Conservation (phyloP, 1,284 basidiomycete genomes). For the Lentinus polychrous region DNA sequence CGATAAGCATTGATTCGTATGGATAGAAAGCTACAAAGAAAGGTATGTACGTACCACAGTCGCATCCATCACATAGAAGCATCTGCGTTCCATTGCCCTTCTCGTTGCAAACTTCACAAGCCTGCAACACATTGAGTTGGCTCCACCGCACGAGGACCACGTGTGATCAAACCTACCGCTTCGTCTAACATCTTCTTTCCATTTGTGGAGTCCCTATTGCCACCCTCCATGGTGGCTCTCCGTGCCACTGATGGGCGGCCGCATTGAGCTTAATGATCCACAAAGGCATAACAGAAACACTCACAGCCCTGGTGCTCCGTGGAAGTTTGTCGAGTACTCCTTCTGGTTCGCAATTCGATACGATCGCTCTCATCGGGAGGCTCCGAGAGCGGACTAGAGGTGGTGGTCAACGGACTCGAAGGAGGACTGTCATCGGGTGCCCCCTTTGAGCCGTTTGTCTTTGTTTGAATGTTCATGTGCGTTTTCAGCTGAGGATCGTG, state of each 20-base stretch:
- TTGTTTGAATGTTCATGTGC: slow-evolving; percentile 33
- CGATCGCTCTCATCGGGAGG: slow-evolving; percentile 65
- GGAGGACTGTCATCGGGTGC: slow-evolving; percentile 40
- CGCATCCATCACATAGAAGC: slow-evolving; percentile 95
- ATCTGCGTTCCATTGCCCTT: slow-evolving; percentile 87
- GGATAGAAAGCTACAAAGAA: slow-evolving; percentile 9
- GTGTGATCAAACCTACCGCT: slow-evolving; percentile 1
- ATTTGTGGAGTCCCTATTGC: too few relatives aligned
- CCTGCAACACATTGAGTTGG: slow-evolving; percentile 25
- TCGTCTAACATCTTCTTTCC: too few relatives aligned
- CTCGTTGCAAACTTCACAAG: slow-evolving; percentile 88
- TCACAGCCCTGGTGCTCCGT: slow-evolving; percentile 18
- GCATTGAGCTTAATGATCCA: too few relatives aligned
- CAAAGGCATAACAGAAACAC: slow-evolving; percentile 6
- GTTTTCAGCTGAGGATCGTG: slow-evolving; percentile 34
- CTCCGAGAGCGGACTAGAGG: slow-evolving; percentile 74
- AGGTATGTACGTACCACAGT: slow-evolving; percentile 63
- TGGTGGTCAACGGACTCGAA: slow-evolving; percentile 63
- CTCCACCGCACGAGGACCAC: neutral
- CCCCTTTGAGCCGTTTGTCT: slow-evolving; percentile 26
- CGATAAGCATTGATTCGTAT: slow-evolving; percentile 2
- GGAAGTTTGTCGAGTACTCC: slow-evolving; percentile 20
- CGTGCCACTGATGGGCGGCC: too few relatives aligned
- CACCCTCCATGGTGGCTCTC: too few relatives aligned
- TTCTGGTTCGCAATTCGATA: slow-evolving; percentile 14